These are phyloP conservation scores for Arthrobotrys iridis DNA, from an alignment of 2,329 filamentous ascomycete genomes.

Conservation along the genomic window DNA sequence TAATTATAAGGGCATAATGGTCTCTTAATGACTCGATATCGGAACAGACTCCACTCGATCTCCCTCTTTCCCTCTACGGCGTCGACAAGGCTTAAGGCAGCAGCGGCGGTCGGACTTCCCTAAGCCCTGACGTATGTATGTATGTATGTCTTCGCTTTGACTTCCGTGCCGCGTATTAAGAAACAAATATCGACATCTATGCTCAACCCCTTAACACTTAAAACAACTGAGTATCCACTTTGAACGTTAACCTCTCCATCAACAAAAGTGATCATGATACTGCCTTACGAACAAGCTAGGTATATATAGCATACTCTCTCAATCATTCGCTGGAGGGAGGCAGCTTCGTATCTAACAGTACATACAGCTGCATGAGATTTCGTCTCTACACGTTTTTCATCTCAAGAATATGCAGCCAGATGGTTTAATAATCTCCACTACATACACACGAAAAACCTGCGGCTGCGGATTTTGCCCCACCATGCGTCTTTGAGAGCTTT, in stretches of 20 bases:
- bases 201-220: conserved; percentile 17
- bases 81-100: conserved; percentile 41
- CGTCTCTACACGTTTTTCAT: neutral
- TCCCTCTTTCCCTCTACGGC: neutral
- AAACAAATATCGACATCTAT: conserved; percentile 20
- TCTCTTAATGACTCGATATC: conserved; percentile 28
- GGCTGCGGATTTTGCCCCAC: conserved; percentile 17
- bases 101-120: conserved; percentile 24
- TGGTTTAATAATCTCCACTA: conserved; percentile 27
- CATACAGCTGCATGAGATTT: conserved; percentile 4
- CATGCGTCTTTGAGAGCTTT: conserved; percentile 13
- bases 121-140: conserved; percentile 21
- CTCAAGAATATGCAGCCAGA: conserved; percentile 19
- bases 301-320: neutral
- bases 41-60: conserved; percentile 8
- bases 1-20: conserved; percentile 20
- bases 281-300: neutral
- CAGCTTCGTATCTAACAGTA: neutral
- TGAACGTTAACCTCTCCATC: neutral
- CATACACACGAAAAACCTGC: neutral
- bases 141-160: conserved; percentile 34
- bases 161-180: conserved; percentile 29
- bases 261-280: neutral
- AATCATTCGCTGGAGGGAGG: neutral
- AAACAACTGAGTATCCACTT: conserved; percentile 16